Conservation (phyloP, 2,329 filamentous ascomycete genomes). For the Penicillium sumatraense region DNA sequence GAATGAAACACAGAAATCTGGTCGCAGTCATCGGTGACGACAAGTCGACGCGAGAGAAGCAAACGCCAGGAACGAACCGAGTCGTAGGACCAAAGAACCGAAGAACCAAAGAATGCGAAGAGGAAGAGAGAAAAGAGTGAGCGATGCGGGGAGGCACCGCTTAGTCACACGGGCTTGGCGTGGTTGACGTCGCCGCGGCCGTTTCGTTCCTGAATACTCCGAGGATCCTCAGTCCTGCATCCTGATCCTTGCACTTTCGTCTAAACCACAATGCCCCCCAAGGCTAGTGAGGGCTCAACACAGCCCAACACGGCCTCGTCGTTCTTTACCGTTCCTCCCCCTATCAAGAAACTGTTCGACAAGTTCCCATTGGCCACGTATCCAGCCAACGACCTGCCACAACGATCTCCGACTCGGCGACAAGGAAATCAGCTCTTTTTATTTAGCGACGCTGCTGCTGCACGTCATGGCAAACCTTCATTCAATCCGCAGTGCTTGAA, state of each 20-base stretch:
- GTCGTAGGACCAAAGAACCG: background rate
- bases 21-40: conserved; percentile 8
- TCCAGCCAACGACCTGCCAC: conserved; percentile 73
- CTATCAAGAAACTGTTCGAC: conserved; percentile 83
- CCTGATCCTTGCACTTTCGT: background rate
- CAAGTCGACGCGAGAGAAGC: conserved; percentile 1
- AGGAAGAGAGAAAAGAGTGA: background rate
- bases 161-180: background rate
- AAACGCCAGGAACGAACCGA: background rate
- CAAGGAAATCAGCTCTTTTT: conserved; percentile 70
- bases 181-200: conserved; percentile 10
- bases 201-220: conserved; percentile 9
- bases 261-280: conserved; percentile 29
- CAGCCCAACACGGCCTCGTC: conserved; percentile 31
- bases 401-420: conserved; percentile 56
- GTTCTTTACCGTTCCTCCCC: conserved; percentile 61
- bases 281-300: conserved; percentile 26
- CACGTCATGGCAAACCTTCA: conserved; percentile 66
- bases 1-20: conserved; percentile 3
- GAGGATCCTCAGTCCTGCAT: conserved; percentile 3
- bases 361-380: conserved; percentile 79
- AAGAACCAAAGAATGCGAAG: background rate
- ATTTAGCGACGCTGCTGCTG: conserved; percentile 72
- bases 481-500: conserved; percentile 93
- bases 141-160: background rate